Evolutionary conservation across 202 grass and related monocot genomes (phyloP).

Genomic region (Panicum virgatum): DNA sequence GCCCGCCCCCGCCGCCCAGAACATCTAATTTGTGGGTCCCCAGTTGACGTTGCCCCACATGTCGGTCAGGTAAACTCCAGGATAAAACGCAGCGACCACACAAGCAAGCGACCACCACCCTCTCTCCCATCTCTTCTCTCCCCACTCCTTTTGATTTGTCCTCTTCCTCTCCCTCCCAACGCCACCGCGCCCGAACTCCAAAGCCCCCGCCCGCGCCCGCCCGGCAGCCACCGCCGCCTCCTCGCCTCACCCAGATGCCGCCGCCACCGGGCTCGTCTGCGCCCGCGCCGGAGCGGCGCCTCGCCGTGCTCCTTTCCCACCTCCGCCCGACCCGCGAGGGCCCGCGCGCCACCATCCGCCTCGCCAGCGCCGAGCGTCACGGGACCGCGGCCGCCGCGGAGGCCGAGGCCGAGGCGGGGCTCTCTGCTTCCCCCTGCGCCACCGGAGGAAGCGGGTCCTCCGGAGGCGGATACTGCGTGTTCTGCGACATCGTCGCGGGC

Average conservation of each 20-base stretch:
- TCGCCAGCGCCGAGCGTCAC: conserved; percentile 1
- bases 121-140: conserved; percentile 1
- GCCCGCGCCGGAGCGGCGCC: conserved; percentile 20
- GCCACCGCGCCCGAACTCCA: conserved; percentile 38
- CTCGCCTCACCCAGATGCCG: neutral
- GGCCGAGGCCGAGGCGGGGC: neutral
- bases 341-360: neutral
- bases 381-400: neutral
- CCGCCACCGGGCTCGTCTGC: neutral
- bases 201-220: neutral
- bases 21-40: neutral
- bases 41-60: neutral
- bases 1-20: neutral
- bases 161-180: conserved; percentile 13
- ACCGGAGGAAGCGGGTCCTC: neutral
- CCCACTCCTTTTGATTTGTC: conserved; percentile 9
- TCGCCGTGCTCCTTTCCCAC: conserved; percentile 68
- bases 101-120: neutral
- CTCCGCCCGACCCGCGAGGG: neutral
- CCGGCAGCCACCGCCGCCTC: neutral
- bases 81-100: conserved; percentile 48
- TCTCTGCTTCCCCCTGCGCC: conserved; percentile 15
- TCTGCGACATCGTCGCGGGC: conserved; percentile 64
- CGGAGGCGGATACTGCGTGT: conserved; percentile 51
- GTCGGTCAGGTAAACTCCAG: neutral